phyloP scores from a whole-genome alignment of 192 early-diverging fungal genomes.

The Mortierella hygrophila region DNA sequence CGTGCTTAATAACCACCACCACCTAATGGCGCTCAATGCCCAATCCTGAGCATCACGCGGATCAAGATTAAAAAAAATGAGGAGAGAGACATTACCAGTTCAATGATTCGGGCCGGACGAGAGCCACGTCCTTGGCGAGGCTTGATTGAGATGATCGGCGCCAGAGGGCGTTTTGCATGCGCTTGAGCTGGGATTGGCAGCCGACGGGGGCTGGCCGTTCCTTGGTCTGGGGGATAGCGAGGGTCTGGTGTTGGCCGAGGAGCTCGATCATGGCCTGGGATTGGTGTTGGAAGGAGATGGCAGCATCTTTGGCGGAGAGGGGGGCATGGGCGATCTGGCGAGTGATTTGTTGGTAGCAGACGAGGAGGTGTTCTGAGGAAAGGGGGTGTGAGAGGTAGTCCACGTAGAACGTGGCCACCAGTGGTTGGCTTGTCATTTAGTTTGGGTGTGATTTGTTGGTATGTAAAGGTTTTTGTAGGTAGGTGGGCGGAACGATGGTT shows the following conservation, averaged over 20 bases:
- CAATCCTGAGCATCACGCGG: neutral
- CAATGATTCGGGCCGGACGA: constrained; percentile 50
- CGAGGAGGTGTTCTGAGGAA: constrained; percentile 44
- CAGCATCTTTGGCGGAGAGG: constrained; percentile 46
- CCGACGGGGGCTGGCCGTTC: constrained; percentile 46
- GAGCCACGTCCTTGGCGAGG: constrained; percentile 48
- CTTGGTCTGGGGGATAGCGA: constrained; percentile 33
- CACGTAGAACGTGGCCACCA: constrained; percentile 49
- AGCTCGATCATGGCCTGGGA: constrained; percentile 44
- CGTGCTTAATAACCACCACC: neutral
- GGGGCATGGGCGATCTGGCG: constrained; percentile 52
- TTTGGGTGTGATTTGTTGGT: neutral
- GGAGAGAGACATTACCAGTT: constrained; percentile 38
- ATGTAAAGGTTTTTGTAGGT: neutral
- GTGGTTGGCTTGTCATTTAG: constrained; percentile 47
- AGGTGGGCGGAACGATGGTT: neutral
- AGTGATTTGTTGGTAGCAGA: constrained; percentile 57
- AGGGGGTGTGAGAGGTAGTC: constrained; percentile 54
- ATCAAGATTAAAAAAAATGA: neutral
- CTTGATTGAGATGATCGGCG: constrained; percentile 42
- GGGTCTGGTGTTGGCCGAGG: constrained; percentile 33
- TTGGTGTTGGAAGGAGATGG: constrained; percentile 45
- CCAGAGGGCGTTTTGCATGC: constrained; percentile 56
- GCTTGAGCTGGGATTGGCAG: constrained; percentile 33
- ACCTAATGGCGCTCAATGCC: neutral